Evolutionary conservation across 2,329 filamentous ascomycete genomes (phyloP), one percentile per base, ranked within the genome.

Genomic region (Geosmithia putterillii): DNA sequence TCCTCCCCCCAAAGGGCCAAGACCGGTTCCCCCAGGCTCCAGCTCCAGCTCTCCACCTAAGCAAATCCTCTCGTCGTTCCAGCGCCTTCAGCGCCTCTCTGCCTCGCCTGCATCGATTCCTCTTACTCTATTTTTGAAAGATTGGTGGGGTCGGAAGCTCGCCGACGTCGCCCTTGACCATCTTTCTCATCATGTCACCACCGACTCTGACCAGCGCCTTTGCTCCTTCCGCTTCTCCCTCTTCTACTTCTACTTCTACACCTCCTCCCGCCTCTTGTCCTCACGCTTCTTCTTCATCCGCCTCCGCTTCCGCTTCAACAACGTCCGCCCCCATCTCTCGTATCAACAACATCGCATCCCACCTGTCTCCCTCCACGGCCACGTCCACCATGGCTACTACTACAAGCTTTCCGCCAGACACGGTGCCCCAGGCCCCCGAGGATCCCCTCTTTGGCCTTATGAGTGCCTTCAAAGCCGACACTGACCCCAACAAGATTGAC

Each of bases 401-500:
- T 12, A 83, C 84, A 53, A 78, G 74, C 57, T 95, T 95, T 69
- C 76, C 81, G 48, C 74, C 82, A 56, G 76, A 84, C 57, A 69
- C 74, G 51, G 86, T 95, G 46, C 86, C 89, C 55, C 83, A 90
- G 66, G 92, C 92, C 47, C 89, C 92, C 40, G 89, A 95, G 63
- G 92, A 98, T 67, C 81, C 90, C 51, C 78, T 98, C 59, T 98
- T 98, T 60, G 89, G 90, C 45, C 70, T 98, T 55, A 88, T 90
- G 76, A 79, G 83, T 49, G 88, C 86, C 48, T 98, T 82, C 72
- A 80, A 80, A 57, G 84, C 83, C 49, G 92, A 98, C 59, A 67
- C 76, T 47, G 73, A 70, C 62, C 64, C 73, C 45, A 79, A 86
- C 64, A 98, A 98, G 70, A 84, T 98, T 51, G 92, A 98, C 66